These are phyloP conservation scores for Psilocybe cyanescens DNA, from an alignment of 768 basidiomycete genomes.

Conservation along the genomic window DNA sequence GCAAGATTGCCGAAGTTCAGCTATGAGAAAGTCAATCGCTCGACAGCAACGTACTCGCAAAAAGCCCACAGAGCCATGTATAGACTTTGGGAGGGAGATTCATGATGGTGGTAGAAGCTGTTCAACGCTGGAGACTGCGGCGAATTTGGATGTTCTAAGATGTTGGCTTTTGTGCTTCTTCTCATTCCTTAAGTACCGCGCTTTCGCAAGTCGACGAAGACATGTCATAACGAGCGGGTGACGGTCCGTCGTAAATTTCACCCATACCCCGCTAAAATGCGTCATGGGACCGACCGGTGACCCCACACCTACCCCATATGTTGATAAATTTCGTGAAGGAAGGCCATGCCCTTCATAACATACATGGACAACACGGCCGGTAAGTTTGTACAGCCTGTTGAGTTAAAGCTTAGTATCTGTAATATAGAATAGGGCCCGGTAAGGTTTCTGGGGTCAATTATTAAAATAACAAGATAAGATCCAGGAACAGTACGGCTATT, in stretches of 20 bases:
- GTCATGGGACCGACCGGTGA: neutral
- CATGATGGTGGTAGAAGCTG: constrained; percentile 24
- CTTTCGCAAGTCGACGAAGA: no score
- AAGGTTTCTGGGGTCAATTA: no score
- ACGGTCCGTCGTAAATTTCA: neutral
- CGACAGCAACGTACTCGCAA: constrained; percentile 40
- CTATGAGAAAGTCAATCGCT: no score
- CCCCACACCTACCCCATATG: neutral
- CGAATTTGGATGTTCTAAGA: no score
- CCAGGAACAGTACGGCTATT: no score
- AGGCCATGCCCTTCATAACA: neutral
- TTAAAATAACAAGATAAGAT: no score
- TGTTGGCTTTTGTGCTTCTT: no score
- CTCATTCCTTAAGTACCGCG: no score
- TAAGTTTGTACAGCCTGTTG: no score
- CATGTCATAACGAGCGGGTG: neutral
- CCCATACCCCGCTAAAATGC: neutral
- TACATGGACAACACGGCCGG: neutral
- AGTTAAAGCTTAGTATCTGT: no score
- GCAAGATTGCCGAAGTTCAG: neutral
- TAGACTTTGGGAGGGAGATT: constrained; percentile 49
- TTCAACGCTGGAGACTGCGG: neutral
- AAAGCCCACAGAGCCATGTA: constrained; percentile 57
- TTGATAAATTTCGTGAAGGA: neutral
- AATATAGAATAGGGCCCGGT: no score